phyloP scores from a whole-genome alignment of 2,329 filamentous ascomycete genomes.

The Fusarium burgessii region DNA sequence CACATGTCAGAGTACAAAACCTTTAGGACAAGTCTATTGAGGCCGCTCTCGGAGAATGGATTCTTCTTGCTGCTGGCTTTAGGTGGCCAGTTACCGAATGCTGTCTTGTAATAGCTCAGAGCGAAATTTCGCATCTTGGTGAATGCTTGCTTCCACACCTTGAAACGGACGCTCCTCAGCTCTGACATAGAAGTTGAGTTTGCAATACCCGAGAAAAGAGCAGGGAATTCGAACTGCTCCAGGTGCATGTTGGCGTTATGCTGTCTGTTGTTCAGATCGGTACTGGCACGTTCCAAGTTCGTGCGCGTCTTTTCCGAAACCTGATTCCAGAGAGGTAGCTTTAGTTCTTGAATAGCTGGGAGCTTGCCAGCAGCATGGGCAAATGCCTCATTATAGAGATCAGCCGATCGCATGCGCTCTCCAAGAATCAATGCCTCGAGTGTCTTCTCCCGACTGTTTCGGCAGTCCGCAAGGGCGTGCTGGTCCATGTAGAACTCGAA shows the following conservation, averaged over 20 bases:
- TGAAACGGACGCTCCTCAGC: constrained; percentile 83
- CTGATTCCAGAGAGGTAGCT: constrained; percentile 75
- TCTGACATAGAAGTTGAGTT: constrained; percentile 83
- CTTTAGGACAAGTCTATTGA: constrained; percentile 85
- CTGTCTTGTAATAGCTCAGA: constrained; percentile 72
- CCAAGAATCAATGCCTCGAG: constrained; percentile 90
- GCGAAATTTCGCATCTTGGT: constrained; percentile 79
- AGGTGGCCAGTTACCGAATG: constrained; percentile 83
- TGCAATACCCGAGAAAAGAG: constrained; percentile 87
- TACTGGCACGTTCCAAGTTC: constrained; percentile 82
- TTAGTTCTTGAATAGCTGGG: constrained; percentile 74
- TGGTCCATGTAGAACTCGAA: constrained; percentile 84
- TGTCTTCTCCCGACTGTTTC: constrained; percentile 86
- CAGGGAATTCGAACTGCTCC: constrained; percentile 92
- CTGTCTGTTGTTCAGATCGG: constrained; percentile 81
- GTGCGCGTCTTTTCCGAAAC: constrained; percentile 79
- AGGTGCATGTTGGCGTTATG: constrained; percentile 77
- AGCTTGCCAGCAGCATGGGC: constrained; percentile 92
- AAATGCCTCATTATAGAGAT: constrained; percentile 91
- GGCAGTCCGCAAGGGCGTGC: constrained; percentile 80
- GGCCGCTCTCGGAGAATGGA: constrained; percentile 83
- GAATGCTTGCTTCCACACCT: constrained; percentile 83
- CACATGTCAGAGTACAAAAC: constrained; percentile 89
- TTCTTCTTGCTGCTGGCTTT: constrained; percentile 95
- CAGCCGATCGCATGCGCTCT: constrained; percentile 84